Percentiles rank a stretch among this genome's conserved stretches.
These are phyloP conservation scores for Candida jianshihensis DNA, from an alignment of 805 yeast genomes.

Conservation along the genomic window DNA sequence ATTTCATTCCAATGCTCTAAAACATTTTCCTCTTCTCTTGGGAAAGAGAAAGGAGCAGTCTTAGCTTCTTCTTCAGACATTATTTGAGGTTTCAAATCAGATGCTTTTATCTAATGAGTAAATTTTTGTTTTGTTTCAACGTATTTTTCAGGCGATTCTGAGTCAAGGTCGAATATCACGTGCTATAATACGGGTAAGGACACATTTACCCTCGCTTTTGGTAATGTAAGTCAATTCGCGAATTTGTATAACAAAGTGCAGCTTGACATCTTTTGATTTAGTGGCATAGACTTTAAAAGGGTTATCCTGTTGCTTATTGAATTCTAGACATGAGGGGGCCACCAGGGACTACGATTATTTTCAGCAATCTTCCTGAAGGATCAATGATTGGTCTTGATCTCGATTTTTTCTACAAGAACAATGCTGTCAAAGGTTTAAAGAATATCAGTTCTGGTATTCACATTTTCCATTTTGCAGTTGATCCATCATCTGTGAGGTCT, in stretches of 20 bases:
- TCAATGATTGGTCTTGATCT: conserved; percentile 42
- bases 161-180: no score
- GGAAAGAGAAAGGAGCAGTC: conserved; percentile 54
- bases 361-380: conserved; percentile 26
- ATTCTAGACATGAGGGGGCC: conserved; percentile 16
- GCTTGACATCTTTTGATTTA: no score
- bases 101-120: no score
- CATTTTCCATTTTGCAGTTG: conserved; percentile 43
- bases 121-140: no score
- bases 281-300: no score
- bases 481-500: conserved; percentile 28
- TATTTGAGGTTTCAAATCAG: background rate
- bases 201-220: no score
- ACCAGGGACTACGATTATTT: conserved; percentile 23
- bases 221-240: no score
- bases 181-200: no score
- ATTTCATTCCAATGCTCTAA: conserved; percentile 79
- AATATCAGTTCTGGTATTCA: conserved; percentile 45
- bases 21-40: conserved; percentile 84
- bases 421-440: conserved; percentile 43
- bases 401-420: conserved; percentile 37
- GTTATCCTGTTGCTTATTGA: background rate
- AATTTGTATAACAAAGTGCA: no score
- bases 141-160: no score
- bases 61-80: conserved; percentile 29